Percentiles rank a stretch among this genome's conserved stretches.
These are phyloP conservation scores for Novakomyces olei DNA, from an alignment of 805 yeast species.

Conservation along the genomic window DNA sequence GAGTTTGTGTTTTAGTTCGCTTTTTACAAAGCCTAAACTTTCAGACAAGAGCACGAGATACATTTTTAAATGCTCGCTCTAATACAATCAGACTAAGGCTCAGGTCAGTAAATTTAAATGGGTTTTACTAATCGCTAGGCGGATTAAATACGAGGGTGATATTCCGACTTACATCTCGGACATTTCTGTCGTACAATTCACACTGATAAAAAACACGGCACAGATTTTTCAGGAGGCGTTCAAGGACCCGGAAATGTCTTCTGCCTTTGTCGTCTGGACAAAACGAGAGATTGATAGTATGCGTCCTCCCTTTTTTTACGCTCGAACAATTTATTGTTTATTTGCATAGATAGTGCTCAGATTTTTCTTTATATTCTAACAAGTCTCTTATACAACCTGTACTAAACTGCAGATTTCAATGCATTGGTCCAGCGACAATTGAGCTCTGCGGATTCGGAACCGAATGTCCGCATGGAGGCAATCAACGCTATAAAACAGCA, in stretches of 20 bases:
- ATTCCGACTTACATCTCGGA: conserved; percentile 32
- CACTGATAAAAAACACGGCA: conserved; percentile 34
- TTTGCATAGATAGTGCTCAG: no score
- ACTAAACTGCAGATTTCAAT: no score
- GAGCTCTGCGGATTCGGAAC: no score
- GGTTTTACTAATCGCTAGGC: no score
- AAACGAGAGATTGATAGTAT: conserved; percentile 30
- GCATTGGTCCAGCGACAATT: no score
- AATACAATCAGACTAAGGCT: conserved; percentile 24
- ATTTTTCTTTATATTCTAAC: no score
- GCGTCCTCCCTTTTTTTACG: conserved; percentile 13
- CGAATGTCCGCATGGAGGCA: no score
- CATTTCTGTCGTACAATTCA: conserved; percentile 37
- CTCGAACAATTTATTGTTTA: no score
- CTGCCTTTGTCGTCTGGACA: conserved; percentile 50
- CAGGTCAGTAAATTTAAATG: conserved; percentile 27
- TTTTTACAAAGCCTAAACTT: no score
- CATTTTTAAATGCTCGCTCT: conserved; percentile 27
- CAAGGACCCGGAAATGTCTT: conserved; percentile 23
- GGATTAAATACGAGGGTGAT: conserved; percentile 34
- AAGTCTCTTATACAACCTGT: no score
- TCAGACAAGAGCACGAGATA: conserved; percentile 28
- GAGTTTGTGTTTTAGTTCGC: no score
- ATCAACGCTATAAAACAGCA: no score
- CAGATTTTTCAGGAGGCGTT: conserved; percentile 31